Base-by-base conservation (phyloP, 257 asterid genomes). In the Solanum okadae region DNA sequence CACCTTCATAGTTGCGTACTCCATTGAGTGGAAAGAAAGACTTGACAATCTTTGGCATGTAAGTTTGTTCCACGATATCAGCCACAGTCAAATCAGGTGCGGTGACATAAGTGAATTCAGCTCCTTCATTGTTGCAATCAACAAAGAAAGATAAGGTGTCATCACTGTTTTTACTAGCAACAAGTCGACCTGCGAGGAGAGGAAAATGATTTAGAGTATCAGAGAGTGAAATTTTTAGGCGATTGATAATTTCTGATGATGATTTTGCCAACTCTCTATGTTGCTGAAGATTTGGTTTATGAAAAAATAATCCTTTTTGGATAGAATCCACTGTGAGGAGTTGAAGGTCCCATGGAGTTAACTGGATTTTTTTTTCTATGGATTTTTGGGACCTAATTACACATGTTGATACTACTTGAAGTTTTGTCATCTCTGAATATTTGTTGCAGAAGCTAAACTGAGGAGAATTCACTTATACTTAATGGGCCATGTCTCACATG, bases 121-220 rank as follows among this genome's bases (percentile, higher is more conserved):
- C 94, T 29, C 98, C 94, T 0, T 87, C 86, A 38, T 90, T 88
- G 71, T 76, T 93, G 90, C 96, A 93, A 40, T 91, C 88, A 29
- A 93, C 22, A 83, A 84, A 93, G 86, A 89, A 88, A 42, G 86
- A 75, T 0, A 25, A 5, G 1, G 92, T 86, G 33, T 72, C 76
- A 11, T 93, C 91, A 3, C 27, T 15, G 42, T 88, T 72, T 37
- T 49, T 82, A n/a, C 13, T 20, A 20, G 89, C 35, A 52, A 87
- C 89, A 14, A 94, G 61, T 79, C 94, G 96, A 71, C 96, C 98
- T 9, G 93, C 92, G 44, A 94, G 93, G 1, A 92, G 94, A 34
- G 95, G 93, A 27, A 93, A 95, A 92, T 88, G 92, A 84, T 59
- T 78, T 3, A 95, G 93, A 0, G 95, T 40, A 3, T 81, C 89